Percentiles rank a stretch among this genome's conserved stretches.
Conservation (phyloP, 2,329 filamentous ascomycete species). For the Blumeria hordei region DNA sequence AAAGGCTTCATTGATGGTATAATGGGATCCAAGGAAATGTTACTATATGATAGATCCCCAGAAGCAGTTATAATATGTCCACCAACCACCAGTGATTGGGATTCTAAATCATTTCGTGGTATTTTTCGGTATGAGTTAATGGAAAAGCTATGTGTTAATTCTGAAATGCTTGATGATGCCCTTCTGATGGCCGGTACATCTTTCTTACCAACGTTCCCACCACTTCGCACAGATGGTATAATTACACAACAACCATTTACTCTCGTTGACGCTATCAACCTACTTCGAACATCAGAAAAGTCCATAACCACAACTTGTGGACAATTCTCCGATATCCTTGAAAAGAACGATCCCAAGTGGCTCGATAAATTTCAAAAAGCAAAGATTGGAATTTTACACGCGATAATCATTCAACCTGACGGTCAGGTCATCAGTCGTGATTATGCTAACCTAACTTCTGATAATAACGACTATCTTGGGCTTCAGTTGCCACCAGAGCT, state of each 20-base stretch:
- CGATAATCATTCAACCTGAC: slow-evolving; percentile 38
- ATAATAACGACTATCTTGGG: slow-evolving; percentile 79
- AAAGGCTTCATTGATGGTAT: slow-evolving; percentile 46
- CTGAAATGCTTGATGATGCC: slow-evolving; percentile 61
- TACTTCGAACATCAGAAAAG: slow-evolving; percentile 47
- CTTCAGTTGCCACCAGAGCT: slow-evolving; percentile 73
- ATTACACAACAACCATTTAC: slow-evolving; percentile 27
- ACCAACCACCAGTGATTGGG: slow-evolving; percentile 41
- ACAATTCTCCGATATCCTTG: slow-evolving; percentile 57
- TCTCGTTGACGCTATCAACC: slow-evolving; percentile 53
- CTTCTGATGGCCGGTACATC: slow-evolving; percentile 62
- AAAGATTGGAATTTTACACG: slow-evolving; percentile 65
- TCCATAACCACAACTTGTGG: slow-evolving; percentile 49
- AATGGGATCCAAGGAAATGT: slow-evolving; percentile 62
- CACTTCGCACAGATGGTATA: slow-evolving; percentile 35
- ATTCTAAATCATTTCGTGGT: slow-evolving; percentile 34
- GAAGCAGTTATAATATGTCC: slow-evolving; percentile 41
- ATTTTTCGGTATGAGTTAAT: slow-evolving; percentile 46
- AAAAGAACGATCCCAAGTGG: slow-evolving; percentile 49
- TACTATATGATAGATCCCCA: slow-evolving; percentile 51
- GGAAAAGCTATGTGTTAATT: slow-evolving; percentile 36
- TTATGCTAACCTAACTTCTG: slow-evolving; percentile 47
- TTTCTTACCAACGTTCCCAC: slow-evolving; percentile 58
- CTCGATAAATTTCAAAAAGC: slow-evolving; percentile 70
- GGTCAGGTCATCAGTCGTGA: slow-evolving; percentile 58